Base-by-base conservation (phyloP, 495 filamentous ascomycete species). In the Tuber aestivum region DNA sequence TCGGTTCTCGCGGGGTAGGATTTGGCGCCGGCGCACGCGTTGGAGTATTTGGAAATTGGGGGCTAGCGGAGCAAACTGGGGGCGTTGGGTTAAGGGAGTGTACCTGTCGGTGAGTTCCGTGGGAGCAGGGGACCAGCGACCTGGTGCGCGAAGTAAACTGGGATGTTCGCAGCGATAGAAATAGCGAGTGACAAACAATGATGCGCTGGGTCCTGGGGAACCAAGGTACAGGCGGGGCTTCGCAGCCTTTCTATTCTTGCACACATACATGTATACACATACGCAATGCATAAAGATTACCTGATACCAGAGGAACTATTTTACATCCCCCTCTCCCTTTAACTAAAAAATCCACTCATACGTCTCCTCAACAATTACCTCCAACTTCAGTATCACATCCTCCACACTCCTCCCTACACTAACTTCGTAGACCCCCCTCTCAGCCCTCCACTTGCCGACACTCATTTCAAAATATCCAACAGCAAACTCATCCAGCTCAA, bases 391-490 rank as follows among this genome's bases (percentile, higher is more conserved):
- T 21, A 72, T 41, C 32, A 84, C 82, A 9, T 83, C 84, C 35
- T 83, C 74, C 0, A 86, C 86, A 70, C 85, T 88, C 27, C 86
- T 88, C 0, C 86, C 87, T 41, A 90, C 84, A 69, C 84, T 74
- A 40, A 90, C 84, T 16, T 84, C 77, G 80, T 90, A 91, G 2
- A 70, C 73, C 0, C 89, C 89, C 81, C 88, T 85, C 80, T 89
- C 88, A 1, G 86, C 86, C 32, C 87, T 85, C 89, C 89, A 91
- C 40, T 86, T 85, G 27, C 85, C 85, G 18, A 86, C 84, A 73
- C 85, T 82, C 80, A 89, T 88, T 74, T 91, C 88, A 84, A 86
- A 91, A 83, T 88, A 89, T 70, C 89, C 88, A 0, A 87, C 86
- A 0, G 88, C 85, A 4, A 85, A 79, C 75, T 87, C 87, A 73